Percentiles rank a stretch among this genome's conserved stretches.
Evolutionary conservation across 345 rosid species (phyloP).

Genomic region (Eucalyptus brandiana): DNA sequence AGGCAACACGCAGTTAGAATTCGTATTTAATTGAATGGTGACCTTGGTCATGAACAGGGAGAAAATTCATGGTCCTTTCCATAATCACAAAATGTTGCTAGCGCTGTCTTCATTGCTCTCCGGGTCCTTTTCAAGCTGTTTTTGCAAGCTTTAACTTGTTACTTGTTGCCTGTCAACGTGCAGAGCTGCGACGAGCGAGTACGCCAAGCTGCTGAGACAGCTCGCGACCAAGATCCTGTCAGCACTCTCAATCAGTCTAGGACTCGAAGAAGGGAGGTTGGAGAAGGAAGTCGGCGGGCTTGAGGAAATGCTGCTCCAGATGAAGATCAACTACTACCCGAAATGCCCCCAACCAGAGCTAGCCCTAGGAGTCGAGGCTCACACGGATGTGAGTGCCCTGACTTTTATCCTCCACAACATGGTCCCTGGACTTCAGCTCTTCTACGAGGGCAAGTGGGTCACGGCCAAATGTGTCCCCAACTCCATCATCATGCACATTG

Average conservation of each 20-base stretch:
- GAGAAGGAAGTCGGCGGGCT: conserved; percentile 87
- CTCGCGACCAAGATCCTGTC: conserved; percentile 57
- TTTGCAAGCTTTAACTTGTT: background rate
- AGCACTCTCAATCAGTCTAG: conserved; percentile 57
- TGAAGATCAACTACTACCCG: conserved; percentile 94
- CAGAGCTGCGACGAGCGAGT: conserved; percentile 71
- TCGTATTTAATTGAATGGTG: background rate
- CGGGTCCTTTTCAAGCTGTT: background rate
- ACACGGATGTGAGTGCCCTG: conserved; percentile 83
- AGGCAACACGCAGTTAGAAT: background rate
- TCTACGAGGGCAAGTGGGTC: conserved; percentile 71
- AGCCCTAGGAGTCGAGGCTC: conserved; percentile 97
- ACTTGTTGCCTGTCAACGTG: background rate
- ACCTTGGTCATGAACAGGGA: too few relatives aligned
- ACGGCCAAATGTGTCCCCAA: conserved; percentile 90
- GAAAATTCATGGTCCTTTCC: background rate
- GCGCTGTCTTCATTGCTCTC: background rate
- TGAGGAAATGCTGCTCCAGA: conserved; percentile 77
- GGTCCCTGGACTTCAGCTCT: conserved; percentile 93
- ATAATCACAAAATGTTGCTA: background rate
- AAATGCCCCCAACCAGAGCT: conserved; percentile 95
- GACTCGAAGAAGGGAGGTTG: conserved; percentile 72
- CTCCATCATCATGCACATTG: conserved; percentile 91
- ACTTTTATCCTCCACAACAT: conserved; percentile 98
- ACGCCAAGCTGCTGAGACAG: conserved; percentile 61